phyloP scores from a whole-genome alignment of 805 yeast genomes.

The Candida krabiensis region DNA sequence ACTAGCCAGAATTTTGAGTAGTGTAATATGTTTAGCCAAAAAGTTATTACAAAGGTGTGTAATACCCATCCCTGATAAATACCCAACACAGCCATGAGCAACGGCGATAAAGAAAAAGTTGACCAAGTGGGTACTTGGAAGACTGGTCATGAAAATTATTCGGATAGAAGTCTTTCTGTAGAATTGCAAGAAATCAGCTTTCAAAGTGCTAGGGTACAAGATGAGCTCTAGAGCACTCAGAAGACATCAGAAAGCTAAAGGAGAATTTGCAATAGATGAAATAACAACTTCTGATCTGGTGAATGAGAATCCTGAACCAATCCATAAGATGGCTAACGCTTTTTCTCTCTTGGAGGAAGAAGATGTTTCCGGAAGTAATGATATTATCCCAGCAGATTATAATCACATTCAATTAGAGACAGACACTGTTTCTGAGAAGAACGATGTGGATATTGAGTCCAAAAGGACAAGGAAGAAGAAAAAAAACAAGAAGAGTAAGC shows the following conservation, averaged over 20 bases:
- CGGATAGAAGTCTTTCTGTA: too few species aligned
- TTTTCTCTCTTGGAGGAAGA: conserved; percentile 43
- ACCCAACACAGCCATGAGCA: too few species aligned
- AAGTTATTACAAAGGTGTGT: too few species aligned
- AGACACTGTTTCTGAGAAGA: conserved; percentile 12
- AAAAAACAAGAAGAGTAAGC: conserved; percentile 9
- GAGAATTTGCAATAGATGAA: conserved; percentile 17
- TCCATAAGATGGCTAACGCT: conserved; percentile 36
- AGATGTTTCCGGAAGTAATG: conserved; percentile 18
- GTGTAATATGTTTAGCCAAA: too few species aligned
- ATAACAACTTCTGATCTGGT: background rate
- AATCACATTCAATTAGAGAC: conserved; percentile 1
- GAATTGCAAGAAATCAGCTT: too few species aligned
- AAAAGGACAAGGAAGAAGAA: conserved; percentile 8
- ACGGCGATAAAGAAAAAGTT: too few species aligned
- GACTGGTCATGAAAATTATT: too few species aligned
- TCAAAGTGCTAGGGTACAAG: too few species aligned
- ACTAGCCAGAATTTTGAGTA: too few species aligned
- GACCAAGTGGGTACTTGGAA: too few species aligned
- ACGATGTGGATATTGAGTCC: conserved; percentile 20
- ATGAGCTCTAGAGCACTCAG: conserved; percentile 56
- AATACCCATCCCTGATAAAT: too few species aligned
- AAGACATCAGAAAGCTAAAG: conserved; percentile 37
- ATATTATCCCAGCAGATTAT: background rate
- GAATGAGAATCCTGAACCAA: conserved; percentile 7